A percentile compares a stretch with the other conserved stretches of the same genome.
These are phyloP conservation scores for Geosmithia flava DNA, from an alignment of 2,329 filamentous ascomycete genomes.

Conservation along the genomic window DNA sequence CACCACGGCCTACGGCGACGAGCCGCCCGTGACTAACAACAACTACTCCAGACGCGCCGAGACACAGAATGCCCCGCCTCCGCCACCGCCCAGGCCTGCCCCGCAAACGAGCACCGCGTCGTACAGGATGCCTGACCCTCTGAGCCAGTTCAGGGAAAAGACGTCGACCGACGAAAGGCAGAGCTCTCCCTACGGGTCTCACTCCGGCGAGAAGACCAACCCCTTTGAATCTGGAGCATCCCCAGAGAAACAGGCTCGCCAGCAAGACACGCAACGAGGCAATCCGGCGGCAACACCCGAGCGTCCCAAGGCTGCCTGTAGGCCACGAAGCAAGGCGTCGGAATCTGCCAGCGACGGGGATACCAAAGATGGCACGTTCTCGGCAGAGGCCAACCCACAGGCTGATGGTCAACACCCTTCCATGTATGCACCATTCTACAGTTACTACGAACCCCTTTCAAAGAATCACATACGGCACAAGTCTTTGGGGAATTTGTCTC, in stretches of 20 bases:
- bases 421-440: slow-evolving; percentile 30
- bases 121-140: slow-evolving; percentile 27
- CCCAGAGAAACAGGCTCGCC: slow-evolving; percentile 2
- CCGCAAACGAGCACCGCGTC: slow-evolving; percentile 4
- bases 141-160: slow-evolving; percentile 32
- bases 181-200: slow-evolving; percentile 42
- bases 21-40: slow-evolving; percentile 35
- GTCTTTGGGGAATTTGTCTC: not conserved
- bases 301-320: not conserved
- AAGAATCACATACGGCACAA: not conserved
- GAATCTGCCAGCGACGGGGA: slow-evolving; percentile 5
- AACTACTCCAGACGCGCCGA: slow-evolving; percentile 32
- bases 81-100: slow-evolving; percentile 2
- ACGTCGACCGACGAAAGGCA: slow-evolving; percentile 34
- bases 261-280: not conserved
- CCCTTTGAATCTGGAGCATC: slow-evolving; percentile 31
- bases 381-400: not conserved
- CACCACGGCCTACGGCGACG: slow-evolving; percentile 35
- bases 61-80: slow-evolving; percentile 4
- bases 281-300: not conserved
- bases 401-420: slow-evolving; percentile 16
- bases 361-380: not conserved
- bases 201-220: slow-evolving; percentile 46
- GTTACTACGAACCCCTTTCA: not conserved
- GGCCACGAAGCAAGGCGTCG: slow-evolving; percentile 6